A percentile compares a stretch with the other conserved stretches of the same genome.
These are phyloP conservation scores for Dioscorea alata DNA, from an alignment of 106 monocot species.

Conservation along the genomic window DNA sequence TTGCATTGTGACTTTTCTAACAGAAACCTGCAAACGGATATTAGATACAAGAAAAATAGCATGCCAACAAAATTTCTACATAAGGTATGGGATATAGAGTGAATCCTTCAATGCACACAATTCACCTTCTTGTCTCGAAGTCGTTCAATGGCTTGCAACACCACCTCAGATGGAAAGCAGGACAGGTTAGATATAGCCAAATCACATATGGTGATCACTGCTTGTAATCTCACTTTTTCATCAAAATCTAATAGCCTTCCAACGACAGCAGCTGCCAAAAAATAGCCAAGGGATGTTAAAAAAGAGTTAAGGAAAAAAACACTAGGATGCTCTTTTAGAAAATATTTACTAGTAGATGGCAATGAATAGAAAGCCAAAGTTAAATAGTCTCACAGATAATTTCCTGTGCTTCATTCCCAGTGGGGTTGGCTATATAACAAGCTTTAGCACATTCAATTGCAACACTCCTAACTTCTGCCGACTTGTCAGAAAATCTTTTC, in stretches of 20 bases:
- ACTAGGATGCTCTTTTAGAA: not conserved
- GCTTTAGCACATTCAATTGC: slow-evolving; percentile 74
- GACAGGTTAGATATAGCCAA: slow-evolving; percentile 57
- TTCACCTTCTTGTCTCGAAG: slow-evolving; percentile 87
- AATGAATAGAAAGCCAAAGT: slow-evolving; percentile 1
- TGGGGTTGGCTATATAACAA: slow-evolving; percentile 40
- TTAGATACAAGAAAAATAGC: not conserved
- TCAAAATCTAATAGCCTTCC: slow-evolving; percentile 85
- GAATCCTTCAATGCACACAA: not conserved
- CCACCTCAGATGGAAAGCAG: slow-evolving; percentile 59
- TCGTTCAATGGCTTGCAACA: slow-evolving; percentile 52
- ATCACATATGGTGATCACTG: slow-evolving; percentile 76
- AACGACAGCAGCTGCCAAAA: slow-evolving; percentile 55
- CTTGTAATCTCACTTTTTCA: slow-evolving; percentile 85
- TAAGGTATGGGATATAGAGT: not conserved
- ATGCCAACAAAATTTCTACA: not conserved
- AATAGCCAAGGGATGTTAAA: slow-evolving; percentile 2
- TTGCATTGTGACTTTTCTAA: slow-evolving; percentile 63
- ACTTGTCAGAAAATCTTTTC: slow-evolving; percentile 85
- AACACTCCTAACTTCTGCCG: slow-evolving; percentile 68
- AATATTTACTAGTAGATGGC: not conserved
- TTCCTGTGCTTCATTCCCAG: slow-evolving; percentile 37
- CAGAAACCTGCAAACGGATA: slow-evolving; percentile 48
- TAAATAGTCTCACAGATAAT: slow-evolving; percentile 47
- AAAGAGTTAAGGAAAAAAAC: not conserved